Base-by-base conservation (phyloP, 768 basidiomycete species). In the Pisolithus tinctorius region DNA sequence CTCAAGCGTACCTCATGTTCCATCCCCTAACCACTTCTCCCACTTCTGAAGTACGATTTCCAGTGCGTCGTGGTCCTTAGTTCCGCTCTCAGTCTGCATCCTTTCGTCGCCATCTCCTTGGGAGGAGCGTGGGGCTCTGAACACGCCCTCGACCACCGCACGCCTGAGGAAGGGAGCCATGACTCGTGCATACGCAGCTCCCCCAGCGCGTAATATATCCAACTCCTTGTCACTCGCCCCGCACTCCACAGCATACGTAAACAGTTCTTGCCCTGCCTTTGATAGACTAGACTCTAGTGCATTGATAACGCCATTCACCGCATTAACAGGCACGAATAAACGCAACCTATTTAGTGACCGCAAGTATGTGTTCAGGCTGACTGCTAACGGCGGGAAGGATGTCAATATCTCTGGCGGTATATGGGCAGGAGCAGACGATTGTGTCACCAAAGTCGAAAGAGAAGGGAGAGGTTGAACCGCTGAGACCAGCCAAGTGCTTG, bases 321-420 rank as follows among this genome's bases (percentile, higher is more conserved):
- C 73, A 10, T 72, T 73, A 11, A 79, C 69, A 2, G 92, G 91
- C 3, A 88, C 87, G 11, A 95, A 79, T 10, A 92, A 73, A 3
- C 94, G 84, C 20, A 97, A 71, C 2, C 82, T 76, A 64, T 97
- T 97, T 41, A 97, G 70, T 1, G 84, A 75, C 5, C 79, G 74
- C 4, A 93, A 72, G 23, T 92, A 68, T 3, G 81, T 77, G 60
- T 97, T 96, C 39, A 84, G 76, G 52, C 80, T 77, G 38, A 74
- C 68, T 2, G 90, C 93, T 2, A 95, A 71, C 0, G 87, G 84
- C 2, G 88, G 83, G 60, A 86, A 92, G 2, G 84, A 76, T 0
- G 83, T 76, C 36, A 94, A 71, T 41, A 83, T 68, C 27, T 82
- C 77, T 0, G 92, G 90, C 0, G 90, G 88, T 11, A 81, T 72